Conservation (phyloP, 1,284 basidiomycete genomes). For the Trametes pubescens region DNA sequence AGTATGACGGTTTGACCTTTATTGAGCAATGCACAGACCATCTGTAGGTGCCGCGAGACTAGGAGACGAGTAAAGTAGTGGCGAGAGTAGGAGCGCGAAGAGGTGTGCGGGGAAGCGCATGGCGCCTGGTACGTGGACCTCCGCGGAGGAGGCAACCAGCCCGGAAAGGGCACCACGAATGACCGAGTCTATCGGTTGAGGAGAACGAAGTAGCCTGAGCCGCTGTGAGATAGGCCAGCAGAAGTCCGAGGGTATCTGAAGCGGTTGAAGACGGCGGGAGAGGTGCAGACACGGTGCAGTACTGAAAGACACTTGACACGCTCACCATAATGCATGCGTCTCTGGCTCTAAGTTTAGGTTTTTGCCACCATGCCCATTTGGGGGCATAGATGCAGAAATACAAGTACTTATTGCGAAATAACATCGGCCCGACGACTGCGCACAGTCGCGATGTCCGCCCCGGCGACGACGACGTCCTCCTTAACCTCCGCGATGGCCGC, state of each 20-base stretch:
- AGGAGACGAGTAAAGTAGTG: conserved; percentile 19
- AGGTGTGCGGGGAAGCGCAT: conserved; percentile 30
- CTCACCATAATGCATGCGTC: background rate
- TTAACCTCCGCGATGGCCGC: background rate
- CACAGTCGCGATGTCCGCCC: conserved; percentile 1
- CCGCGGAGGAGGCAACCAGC: conserved; percentile 15
- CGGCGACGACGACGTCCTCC: conserved; percentile 3
- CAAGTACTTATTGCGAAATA: background rate
- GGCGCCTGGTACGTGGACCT: conserved; percentile 17
- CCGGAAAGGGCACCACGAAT: background rate
- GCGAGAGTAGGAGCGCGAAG: conserved; percentile 27
- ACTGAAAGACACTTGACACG: background rate
- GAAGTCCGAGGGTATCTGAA: conserved; percentile 13
- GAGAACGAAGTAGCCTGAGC: background rate
- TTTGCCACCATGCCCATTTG: background rate
- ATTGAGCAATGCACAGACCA: conserved; percentile 29
- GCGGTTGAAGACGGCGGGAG: conserved; percentile 16
- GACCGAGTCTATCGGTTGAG: background rate
- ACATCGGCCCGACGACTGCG: conserved; percentile 1
- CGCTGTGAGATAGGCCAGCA: background rate
- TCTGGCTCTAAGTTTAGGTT: too few relatives aligned
- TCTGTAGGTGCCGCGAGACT: conserved; percentile 53
- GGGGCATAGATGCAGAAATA: background rate
- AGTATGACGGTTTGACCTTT: background rate
- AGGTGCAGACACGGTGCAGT: background rate